These are phyloP conservation scores for Chalaropsis ovoidea DNA, from an alignment of 2,329 filamentous ascomycete genomes.

Conservation along the genomic window DNA sequence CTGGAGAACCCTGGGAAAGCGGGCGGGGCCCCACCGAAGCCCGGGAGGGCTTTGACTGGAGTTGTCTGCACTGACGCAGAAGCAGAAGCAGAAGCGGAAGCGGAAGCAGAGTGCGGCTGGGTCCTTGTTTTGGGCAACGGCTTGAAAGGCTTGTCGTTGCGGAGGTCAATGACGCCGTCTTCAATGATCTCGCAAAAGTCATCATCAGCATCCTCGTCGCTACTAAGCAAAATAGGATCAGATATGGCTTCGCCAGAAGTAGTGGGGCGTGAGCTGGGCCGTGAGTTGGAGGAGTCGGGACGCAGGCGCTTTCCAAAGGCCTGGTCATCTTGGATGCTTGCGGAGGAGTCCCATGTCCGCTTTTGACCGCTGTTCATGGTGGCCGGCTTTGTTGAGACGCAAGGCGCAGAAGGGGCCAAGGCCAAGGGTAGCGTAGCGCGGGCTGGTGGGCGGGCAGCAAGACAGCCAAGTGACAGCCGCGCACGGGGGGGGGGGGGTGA, in stretches of 20 bases:
- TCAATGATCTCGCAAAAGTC: conserved; percentile 13
- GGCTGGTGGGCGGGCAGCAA: neutral
- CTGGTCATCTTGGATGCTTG: neutral
- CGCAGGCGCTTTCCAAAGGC: neutral
- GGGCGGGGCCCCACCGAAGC: neutral
- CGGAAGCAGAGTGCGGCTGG: neutral
- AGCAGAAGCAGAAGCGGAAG: neutral
- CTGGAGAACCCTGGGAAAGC: neutral
- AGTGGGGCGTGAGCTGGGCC: neutral
- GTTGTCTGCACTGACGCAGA: neutral
- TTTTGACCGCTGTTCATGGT: neutral
- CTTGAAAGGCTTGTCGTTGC: neutral
- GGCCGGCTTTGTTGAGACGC: neutral
- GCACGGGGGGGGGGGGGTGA: too few relatives aligned
- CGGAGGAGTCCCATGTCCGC: conserved; percentile 1
- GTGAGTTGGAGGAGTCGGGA: neutral
- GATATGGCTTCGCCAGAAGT: neutral
- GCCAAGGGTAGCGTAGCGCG: neutral
- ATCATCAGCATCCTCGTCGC: conserved; percentile 20
- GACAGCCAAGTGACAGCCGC: neutral
- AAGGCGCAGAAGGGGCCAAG: neutral
- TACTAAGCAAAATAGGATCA: conserved; percentile 17
- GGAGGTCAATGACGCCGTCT: conserved; percentile 13
- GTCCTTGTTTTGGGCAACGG: neutral
- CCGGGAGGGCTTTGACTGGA: neutral